Percentiles rank a stretch among this genome's conserved stretches.
Conservation (phyloP, 768 basidiomycete genomes). For the Cubamyces sp. region DNA sequence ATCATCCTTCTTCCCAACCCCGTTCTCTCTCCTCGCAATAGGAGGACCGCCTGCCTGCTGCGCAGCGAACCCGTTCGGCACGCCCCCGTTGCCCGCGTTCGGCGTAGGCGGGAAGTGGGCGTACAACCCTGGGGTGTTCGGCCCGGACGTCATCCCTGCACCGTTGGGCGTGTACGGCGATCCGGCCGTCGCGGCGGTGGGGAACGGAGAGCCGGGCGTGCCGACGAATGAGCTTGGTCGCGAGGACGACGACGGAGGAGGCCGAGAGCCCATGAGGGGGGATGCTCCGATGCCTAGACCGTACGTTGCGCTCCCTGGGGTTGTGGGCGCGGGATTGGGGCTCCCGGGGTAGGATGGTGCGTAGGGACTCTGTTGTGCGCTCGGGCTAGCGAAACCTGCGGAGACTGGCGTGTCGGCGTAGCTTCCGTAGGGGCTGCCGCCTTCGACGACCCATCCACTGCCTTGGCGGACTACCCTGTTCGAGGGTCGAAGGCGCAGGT, state of each 20-base stretch:
- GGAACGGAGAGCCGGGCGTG: slow-evolving; percentile 22
- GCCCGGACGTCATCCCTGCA: slow-evolving; percentile 23
- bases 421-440: slow-evolving; percentile 44
- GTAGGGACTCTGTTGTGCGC: slow-evolving; percentile 13
- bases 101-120: slow-evolving; percentile 43
- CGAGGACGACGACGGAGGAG: slow-evolving; percentile 18
- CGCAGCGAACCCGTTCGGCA: slow-evolving; percentile 23
- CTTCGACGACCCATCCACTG: slow-evolving; percentile 62
- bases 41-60: slow-evolving; percentile 28
- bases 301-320: slow-evolving; percentile 13
- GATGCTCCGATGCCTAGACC: slow-evolving; percentile 20
- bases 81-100: slow-evolving; percentile 31
- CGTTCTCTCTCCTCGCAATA: slow-evolving; percentile 19
- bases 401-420: slow-evolving; percentile 42
- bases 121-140: slow-evolving; percentile 29
- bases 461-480: slow-evolving; percentile 60
- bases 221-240: slow-evolving; percentile 7
- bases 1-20: slow-evolving; percentile 36
- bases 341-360: slow-evolving; percentile 12
- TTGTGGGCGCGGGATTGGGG: slow-evolving; percentile 15
- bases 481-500: slow-evolving; percentile 58
- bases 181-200: slow-evolving; percentile 34
- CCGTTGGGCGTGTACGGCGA: slow-evolving; percentile 26
- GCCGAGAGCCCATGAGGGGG: slow-evolving; percentile 17
- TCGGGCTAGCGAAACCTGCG: slow-evolving; percentile 36